phyloP scores from a whole-genome alignment of 352 stramenopile genomes.

The Globisporangium takayamanum region DNA sequence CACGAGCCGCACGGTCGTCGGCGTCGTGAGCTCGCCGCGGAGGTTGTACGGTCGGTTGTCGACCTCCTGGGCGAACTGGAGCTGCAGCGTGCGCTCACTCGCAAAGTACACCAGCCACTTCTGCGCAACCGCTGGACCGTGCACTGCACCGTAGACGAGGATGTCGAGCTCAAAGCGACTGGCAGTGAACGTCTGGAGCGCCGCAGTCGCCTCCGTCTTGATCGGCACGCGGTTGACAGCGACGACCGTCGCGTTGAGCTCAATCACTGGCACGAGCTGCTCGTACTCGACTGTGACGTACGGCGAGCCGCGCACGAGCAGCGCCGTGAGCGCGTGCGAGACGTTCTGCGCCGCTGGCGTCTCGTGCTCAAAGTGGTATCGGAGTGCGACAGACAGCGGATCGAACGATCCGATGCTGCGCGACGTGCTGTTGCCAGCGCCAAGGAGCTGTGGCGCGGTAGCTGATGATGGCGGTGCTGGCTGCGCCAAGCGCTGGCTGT shows the following conservation, averaged over 20 bases:
- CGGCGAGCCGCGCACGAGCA: slow-evolving; percentile 58
- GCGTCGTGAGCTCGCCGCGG: slow-evolving; percentile 54
- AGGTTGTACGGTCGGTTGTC: slow-evolving; percentile 63
- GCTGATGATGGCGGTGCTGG: neutral
- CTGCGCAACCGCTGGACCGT: slow-evolving; percentile 19
- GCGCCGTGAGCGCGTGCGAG: slow-evolving; percentile 14
- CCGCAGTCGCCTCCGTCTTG: slow-evolving; percentile 16
- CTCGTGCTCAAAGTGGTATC: slow-evolving; percentile 47
- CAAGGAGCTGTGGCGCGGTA: slow-evolving; percentile 26
- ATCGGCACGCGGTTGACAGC: slow-evolving; percentile 42
- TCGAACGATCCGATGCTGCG: slow-evolving; percentile 68
- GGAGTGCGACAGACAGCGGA: slow-evolving; percentile 50
- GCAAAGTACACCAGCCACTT: slow-evolving; percentile 79
- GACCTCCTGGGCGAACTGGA: slow-evolving; percentile 62
- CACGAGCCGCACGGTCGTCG: slow-evolving; percentile 66
- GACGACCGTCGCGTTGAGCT: slow-evolving; percentile 58
- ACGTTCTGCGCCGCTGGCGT: slow-evolving; percentile 19
- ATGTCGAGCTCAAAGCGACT: slow-evolving; percentile 67
- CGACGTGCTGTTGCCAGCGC: slow-evolving; percentile 56
- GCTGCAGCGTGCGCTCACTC: slow-evolving; percentile 45
- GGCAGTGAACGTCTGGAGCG: slow-evolving; percentile 41
- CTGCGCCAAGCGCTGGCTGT: slow-evolving; percentile 28
- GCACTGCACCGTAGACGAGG: slow-evolving; percentile 50
- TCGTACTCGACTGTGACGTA: slow-evolving; percentile 83
- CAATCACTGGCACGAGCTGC: slow-evolving; percentile 54